These are phyloP conservation scores for Pestalotiopsis sp. DNA, from an alignment of 2,329 filamentous ascomycete genomes.

Conservation along the genomic window DNA sequence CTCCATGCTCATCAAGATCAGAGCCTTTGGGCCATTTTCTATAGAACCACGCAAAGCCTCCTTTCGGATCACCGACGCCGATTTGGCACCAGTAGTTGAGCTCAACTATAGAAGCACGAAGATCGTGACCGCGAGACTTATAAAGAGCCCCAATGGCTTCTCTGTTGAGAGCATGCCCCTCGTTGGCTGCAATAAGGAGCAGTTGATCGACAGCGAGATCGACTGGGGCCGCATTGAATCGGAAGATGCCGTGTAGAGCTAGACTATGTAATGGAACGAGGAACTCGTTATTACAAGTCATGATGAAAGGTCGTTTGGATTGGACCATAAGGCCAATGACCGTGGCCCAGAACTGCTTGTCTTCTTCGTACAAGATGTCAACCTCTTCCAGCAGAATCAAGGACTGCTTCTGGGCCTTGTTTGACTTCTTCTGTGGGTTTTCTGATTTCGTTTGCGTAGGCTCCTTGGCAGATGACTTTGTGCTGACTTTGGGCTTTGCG, in stretches of 20 bases:
- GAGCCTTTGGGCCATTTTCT: slow-evolving; percentile 73
- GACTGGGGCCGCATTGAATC: slow-evolving; percentile 67
- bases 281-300: slow-evolving; percentile 93
- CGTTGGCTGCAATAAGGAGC: slow-evolving; percentile 79
- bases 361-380: slow-evolving; percentile 91
- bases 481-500: slow-evolving; percentile 23
- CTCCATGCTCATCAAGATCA: slow-evolving; percentile 68
- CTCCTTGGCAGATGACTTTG: slow-evolving; percentile 34
- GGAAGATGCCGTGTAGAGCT: slow-evolving; percentile 83
- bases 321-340: slow-evolving; percentile 76
- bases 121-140: slow-evolving; percentile 67
- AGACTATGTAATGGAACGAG: slow-evolving; percentile 75
- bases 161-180: slow-evolving; percentile 79
- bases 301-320: slow-evolving; percentile 88
- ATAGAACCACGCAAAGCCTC: slow-evolving; percentile 88
- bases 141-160: slow-evolving; percentile 72
- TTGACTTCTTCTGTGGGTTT: slow-evolving; percentile 28
- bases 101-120: slow-evolving; percentile 81
- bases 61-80: slow-evolving; percentile 84
- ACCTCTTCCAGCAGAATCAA: slow-evolving; percentile 93
- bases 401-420: slow-evolving; percentile 80
- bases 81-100: slow-evolving; percentile 98
- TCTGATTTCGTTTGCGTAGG: slow-evolving; percentile 28
- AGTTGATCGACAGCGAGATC: slow-evolving; percentile 79
- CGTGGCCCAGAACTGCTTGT: slow-evolving; percentile 91